Percentiles rank a stretch among this genome's conserved stretches.
Conservation (phyloP, 2,329 filamentous ascomycete genomes). For the Fusarium lateritium region DNA sequence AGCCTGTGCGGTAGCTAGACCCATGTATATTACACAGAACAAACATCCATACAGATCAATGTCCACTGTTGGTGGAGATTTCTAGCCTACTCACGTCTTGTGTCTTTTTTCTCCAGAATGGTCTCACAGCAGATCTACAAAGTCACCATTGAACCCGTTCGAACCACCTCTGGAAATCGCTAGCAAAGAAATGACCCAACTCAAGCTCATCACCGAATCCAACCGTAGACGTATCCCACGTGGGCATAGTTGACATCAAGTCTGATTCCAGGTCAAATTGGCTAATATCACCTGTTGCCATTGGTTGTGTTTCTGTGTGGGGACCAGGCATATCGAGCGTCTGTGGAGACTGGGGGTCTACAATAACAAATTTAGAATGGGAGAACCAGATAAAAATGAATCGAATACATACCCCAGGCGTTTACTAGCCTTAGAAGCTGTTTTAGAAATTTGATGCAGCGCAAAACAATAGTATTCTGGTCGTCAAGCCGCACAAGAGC, state of each 20-base stretch:
- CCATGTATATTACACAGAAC: too few relatives aligned
- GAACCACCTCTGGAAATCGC: conserved; percentile 17
- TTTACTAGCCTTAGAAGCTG: conserved; percentile 9
- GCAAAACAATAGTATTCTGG: background rate
- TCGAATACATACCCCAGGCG: background rate
- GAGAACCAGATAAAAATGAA: fast-evolving
- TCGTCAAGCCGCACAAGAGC: background rate
- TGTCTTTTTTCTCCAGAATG: too few relatives aligned
- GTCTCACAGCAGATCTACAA: too few relatives aligned
- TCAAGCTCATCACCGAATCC: conserved; percentile 18
- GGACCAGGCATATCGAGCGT: too few relatives aligned
- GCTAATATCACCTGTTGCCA: background rate
- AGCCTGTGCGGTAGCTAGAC: too few relatives aligned
- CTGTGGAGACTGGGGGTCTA: background rate
- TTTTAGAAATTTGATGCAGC: background rate
- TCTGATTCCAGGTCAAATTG: background rate
- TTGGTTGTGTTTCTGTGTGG: too few relatives aligned
- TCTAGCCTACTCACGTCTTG: too few relatives aligned
- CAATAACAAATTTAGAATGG: fast-evolving
- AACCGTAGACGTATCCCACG: background rate
- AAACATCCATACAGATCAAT: too few relatives aligned
- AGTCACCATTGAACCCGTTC: conserved; percentile 5
- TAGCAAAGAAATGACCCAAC: conserved; percentile 15
- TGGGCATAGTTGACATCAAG: conserved; percentile 7
- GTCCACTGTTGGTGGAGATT: too few relatives aligned